Evolutionary conservation across 768 basidiomycete genomes (phyloP), one percentile per base, ranked within the genome.

Genomic region (Gloeophyllum trabeum): DNA sequence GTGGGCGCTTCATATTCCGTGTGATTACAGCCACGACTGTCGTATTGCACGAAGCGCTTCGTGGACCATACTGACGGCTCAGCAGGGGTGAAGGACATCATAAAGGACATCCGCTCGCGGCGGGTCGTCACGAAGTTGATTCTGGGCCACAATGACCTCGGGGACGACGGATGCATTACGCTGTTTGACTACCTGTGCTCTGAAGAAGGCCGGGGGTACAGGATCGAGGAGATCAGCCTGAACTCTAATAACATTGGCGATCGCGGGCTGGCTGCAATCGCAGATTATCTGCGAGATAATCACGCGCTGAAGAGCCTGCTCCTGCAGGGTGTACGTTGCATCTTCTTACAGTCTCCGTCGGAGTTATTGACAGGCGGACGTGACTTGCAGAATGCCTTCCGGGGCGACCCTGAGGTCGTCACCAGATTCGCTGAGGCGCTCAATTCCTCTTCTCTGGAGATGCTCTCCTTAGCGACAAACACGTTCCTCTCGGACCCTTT

Each of bases 181-280:
- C 58, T 83, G 6, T 76, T 81, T 52, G 56, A 58, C 14, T 81
- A 73, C 51, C 61, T 83, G 5, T 45, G 58, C 21, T 79, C 80
- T 7, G 53, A 61, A 4, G 55, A 60, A 14, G 78, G 75, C 16
- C 56, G 59, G 44, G 58, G 54, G 43, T 64, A 75, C 48, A 54
- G 53, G 37, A 66, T 83, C 43, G 57, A 60, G 1, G 73, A 79
- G 49, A 72, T 83, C 24, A 70, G 65, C 46, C 62, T 83, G 42
- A 79, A 77, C 40, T 63, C 65, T 3, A 80, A 77, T 45, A 54
- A 54, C 6, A 73, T 83, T 22, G 71, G 77, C 6, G 65, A 78
- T 49, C 53, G 54, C 25, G 77, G 78, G 4, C 64, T 83, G 4
- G 52, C 62, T 36, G 69, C 73, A n/a, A 69, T 83, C 32, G 53